Conservation (phyloP, 129 eudicot genomes). For the Helianthus annuus region HanXRQr2.0-SUNRISE NC_035439.2:67857465-67857964, state of each 20-base stretch:
- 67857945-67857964: constrained; percentile 8
- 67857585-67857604: neutral
- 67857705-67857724: neutral
- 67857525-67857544: neutral
- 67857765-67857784: neutral
- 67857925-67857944: constrained; percentile 8
- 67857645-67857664: neutral
- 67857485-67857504: constrained; percentile 28
- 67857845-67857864: constrained; percentile 4
- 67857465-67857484: constrained; percentile 15
- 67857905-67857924: constrained; percentile 12
- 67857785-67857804: constrained; percentile 1
- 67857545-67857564: neutral
- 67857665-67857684: neutral
- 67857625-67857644: neutral
- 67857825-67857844: neutral
- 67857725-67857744: neutral
- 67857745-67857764: neutral
- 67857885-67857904: neutral
- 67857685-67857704: neutral
- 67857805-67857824: neutral
- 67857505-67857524: constrained; percentile 34
- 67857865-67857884: neutral
- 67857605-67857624: neutral
- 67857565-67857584: neutral